These are phyloP conservation scores for Metschnikowia lachancei DNA, from an alignment of 805 yeast species.

Conservation along the genomic window DNA sequence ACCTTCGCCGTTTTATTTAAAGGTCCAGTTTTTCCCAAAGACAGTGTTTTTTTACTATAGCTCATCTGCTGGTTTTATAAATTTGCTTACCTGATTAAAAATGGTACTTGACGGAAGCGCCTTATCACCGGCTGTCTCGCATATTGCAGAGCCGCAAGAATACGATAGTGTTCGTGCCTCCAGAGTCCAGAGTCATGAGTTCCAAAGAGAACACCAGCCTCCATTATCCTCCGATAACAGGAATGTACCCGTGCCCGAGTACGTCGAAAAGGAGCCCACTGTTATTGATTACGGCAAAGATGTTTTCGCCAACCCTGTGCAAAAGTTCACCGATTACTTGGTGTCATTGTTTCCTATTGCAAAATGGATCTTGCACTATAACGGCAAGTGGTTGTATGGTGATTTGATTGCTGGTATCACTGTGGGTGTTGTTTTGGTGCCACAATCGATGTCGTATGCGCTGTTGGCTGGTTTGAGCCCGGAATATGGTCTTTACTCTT, in stretches of 20 bases:
- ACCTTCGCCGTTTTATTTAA: not conserved
- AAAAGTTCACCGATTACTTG: slow-evolving; percentile 46
- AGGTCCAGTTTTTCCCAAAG: not conserved
- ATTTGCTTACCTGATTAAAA: not conserved
- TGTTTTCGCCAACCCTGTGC: slow-evolving; percentile 38
- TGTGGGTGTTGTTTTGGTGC: slow-evolving; percentile 89
- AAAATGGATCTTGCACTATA: slow-evolving; percentile 84
- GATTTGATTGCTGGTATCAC: slow-evolving; percentile 92
- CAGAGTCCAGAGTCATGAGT: slow-evolving; percentile 20
- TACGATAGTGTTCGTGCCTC: slow-evolving; percentile 13
- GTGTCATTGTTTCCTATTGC: slow-evolving; percentile 72
- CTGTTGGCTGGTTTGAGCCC: slow-evolving; percentile 76
- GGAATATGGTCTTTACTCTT: slow-evolving; percentile 86
- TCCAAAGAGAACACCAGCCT: slow-evolving; percentile 21
- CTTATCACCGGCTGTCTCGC: slow-evolving; percentile 10
- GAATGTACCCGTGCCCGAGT: slow-evolving; percentile 35
- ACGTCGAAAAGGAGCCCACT: slow-evolving; percentile 32
- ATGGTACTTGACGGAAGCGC: slow-evolving; percentile 7
- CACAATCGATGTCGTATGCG: slow-evolving; percentile 96
- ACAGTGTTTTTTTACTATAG: not conserved
- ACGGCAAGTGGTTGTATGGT: slow-evolving; percentile 70
- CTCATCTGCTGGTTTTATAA: not conserved
- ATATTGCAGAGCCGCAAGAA: slow-evolving; percentile 19
- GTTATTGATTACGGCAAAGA: slow-evolving; percentile 33
- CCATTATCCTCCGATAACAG: slow-evolving; percentile 1